phyloP scores from a whole-genome alignment of 768 basidiomycete species.

The Cyclocybe aegerita region DNA sequence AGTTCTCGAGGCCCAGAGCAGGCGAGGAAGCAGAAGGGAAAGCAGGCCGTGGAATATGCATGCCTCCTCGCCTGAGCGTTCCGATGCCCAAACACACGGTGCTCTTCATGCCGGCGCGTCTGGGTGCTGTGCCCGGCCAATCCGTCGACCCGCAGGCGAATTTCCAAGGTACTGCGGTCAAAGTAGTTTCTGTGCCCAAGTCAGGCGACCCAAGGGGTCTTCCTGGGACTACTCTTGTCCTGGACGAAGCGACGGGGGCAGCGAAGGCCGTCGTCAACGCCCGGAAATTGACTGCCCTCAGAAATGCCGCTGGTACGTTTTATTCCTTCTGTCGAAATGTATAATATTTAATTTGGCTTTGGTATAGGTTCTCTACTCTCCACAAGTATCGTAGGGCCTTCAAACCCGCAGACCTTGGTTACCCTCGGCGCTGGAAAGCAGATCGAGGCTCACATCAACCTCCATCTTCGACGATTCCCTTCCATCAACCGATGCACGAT shows the following conservation, averaged over 20 bases:
- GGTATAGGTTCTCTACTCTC: slow-evolving; percentile 67
- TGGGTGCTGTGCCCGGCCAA: slow-evolving; percentile 23
- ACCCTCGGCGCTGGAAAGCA: slow-evolving; percentile 78
- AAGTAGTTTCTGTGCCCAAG: slow-evolving; percentile 78
- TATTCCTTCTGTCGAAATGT: background rate
- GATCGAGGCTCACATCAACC: slow-evolving; percentile 59
- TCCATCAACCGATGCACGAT: slow-evolving; percentile 55
- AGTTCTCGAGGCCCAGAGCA: slow-evolving; percentile 28
- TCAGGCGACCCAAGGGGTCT: slow-evolving; percentile 51
- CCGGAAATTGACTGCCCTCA: slow-evolving; percentile 69
- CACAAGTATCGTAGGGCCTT: slow-evolving; percentile 48
- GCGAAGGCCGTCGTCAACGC: slow-evolving; percentile 82
- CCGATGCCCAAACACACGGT: slow-evolving; percentile 53
- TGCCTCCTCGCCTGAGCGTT: slow-evolving; percentile 63
- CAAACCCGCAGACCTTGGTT: slow-evolving; percentile 43
- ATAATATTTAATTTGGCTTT: slow-evolving; percentile 21
- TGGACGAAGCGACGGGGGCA: slow-evolving; percentile 69
- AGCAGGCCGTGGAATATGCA: slow-evolving; percentile 24
- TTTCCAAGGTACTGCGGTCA: slow-evolving; percentile 59
- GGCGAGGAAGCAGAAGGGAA: slow-evolving; percentile 6
- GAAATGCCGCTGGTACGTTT: slow-evolving; percentile 75
- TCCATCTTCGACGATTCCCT: slow-evolving; percentile 58
- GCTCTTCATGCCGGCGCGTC: slow-evolving; percentile 84
- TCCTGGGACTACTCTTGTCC: slow-evolving; percentile 72
- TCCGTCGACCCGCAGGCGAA: background rate